A percentile compares a stretch with the other conserved stretches of the same genome.
phyloP scores from a whole-genome alignment of 306 rosid species.

The Prunus fruticosa region DNA sequence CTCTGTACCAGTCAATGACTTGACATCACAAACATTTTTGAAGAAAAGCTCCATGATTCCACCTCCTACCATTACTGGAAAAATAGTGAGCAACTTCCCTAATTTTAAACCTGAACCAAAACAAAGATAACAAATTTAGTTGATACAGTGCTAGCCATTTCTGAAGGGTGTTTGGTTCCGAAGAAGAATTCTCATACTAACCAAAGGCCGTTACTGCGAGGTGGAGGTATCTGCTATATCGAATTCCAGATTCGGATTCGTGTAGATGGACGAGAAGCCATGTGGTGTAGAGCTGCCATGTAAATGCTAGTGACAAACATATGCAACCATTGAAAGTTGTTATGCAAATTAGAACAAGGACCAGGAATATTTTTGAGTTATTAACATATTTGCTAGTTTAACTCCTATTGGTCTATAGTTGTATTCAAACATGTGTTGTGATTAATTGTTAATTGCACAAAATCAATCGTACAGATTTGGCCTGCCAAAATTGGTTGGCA shows the following conservation, averaged over 20 bases:
- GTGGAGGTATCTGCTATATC: conserved; percentile 57
- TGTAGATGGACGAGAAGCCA: conserved; percentile 63
- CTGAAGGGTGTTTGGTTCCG: neutral
- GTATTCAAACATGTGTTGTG: neutral
- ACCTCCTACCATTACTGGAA: conserved; percentile 60
- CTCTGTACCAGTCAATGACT: conserved; percentile 5
- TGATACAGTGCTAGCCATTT: neutral
- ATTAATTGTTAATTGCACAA: neutral
- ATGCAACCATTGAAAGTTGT: conserved; percentile 20
- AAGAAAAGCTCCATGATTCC: conserved; percentile 9
- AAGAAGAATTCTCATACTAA: conserved; percentile 5
- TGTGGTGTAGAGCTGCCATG: conserved; percentile 66
- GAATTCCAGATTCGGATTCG: conserved; percentile 51
- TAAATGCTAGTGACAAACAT: conserved; percentile 43
- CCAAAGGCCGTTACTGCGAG: conserved; percentile 55
- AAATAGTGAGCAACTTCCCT: conserved; percentile 37
- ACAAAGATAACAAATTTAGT: neutral
- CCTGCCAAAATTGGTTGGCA: neutral
- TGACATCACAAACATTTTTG: neutral
- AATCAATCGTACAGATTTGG: neutral
- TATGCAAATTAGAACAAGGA: too few relatives aligned
- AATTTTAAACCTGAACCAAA: conserved; percentile 38
- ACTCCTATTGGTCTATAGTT: too few relatives aligned
- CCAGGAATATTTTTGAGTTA: too few relatives aligned
- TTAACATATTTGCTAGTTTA: too few relatives aligned